phyloP scores from a whole-genome alignment of 2,329 filamentous ascomycete genomes.

The Trichoderma koningii region DNA sequence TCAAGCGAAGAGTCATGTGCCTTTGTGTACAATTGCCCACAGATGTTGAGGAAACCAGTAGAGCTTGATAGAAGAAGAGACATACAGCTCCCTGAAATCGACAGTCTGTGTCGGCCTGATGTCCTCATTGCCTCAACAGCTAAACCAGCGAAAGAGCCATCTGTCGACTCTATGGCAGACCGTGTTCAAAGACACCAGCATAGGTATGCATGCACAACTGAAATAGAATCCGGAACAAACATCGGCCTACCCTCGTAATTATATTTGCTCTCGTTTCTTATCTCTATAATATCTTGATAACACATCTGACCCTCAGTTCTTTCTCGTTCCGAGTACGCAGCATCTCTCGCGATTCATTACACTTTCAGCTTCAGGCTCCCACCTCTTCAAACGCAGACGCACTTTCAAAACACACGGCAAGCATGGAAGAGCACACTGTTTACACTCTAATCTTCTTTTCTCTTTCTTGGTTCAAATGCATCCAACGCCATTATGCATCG shows the following conservation, averaged over 20 bases:
- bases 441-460: background rate
- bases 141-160: background rate
- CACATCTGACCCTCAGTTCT: slow-evolving; percentile 1
- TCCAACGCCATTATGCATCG: slow-evolving; percentile 27
- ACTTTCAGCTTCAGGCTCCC: background rate
- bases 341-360: background rate
- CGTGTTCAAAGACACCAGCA: too few species aligned
- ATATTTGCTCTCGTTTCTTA: background rate
- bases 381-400: background rate
- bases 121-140: background rate
- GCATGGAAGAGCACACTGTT: background rate
- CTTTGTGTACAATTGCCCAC: background rate
- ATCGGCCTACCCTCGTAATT: background rate
- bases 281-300: background rate
- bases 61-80: too few species aligned
- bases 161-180: background rate
- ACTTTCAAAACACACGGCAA: background rate
- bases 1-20: too few species aligned
- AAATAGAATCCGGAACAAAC: background rate
- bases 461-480: slow-evolving; percentile 19
- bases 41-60: too few species aligned
- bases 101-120: background rate
- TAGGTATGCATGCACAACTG: background rate
- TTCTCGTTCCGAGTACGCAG: background rate
- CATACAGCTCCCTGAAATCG: too few species aligned